These are phyloP conservation scores for Solanum lycopersicoides DNA, from an alignment of 257 asterid genomes.

Conservation along the genomic window DNA sequence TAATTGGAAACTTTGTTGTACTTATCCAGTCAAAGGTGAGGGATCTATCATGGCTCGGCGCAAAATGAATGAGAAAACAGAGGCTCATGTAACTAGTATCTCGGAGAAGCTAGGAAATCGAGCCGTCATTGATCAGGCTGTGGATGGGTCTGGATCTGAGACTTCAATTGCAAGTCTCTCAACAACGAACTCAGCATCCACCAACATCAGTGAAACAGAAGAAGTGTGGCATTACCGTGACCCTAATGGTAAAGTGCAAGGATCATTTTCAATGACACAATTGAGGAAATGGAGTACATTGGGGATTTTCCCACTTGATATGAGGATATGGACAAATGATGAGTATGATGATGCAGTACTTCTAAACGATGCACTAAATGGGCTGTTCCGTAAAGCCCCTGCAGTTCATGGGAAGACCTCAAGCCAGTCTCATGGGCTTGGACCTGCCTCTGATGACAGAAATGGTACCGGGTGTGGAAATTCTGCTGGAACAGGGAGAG, in stretches of 20 bases:
- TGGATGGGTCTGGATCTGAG: conserved; percentile 39
- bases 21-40: conserved; percentile 24
- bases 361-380: conserved; percentile 47
- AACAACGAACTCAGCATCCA: conserved; percentile 16
- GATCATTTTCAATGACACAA: conserved; percentile 64
- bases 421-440: conserved; percentile 16
- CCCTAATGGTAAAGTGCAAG: conserved; percentile 65
- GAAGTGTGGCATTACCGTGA: conserved; percentile 83
- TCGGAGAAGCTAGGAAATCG: background rate
- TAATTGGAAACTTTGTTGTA: background rate
- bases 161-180: conserved; percentile 20
- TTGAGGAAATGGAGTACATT: conserved; percentile 54
- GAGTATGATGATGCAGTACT: conserved; percentile 55
- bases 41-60: background rate
- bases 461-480: background rate
- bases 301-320: conserved; percentile 53
- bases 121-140: conserved; percentile 13
- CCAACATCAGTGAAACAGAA: conserved; percentile 43
- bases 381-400: conserved; percentile 33
- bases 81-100: background rate
- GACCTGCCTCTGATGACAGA: conserved; percentile 15
- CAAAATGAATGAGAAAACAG: background rate
- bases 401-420: conserved; percentile 11
- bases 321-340: conserved; percentile 70
- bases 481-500: background rate